Percentiles rank a stretch among this genome's conserved stretches.
These are phyloP conservation scores for Ophiocordyceps robertsii DNA, from an alignment of 2,329 filamentous ascomycete species.

Conservation along the genomic window DNA sequence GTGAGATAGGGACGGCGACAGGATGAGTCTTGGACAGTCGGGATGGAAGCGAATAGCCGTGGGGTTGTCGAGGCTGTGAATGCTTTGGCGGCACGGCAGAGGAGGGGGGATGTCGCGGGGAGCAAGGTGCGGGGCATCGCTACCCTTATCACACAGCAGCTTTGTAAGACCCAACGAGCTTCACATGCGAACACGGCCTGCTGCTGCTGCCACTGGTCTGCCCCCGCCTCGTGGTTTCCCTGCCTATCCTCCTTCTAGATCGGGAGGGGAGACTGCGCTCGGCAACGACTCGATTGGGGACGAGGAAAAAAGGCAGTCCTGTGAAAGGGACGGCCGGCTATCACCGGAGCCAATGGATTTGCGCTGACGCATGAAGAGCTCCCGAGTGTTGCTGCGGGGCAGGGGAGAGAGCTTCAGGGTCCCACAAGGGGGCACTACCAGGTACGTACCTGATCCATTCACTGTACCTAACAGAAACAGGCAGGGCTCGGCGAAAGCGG, in stretches of 20 bases:
- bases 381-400: no score
- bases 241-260: background rate
- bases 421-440: no score
- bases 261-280: background rate
- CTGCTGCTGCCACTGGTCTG: background rate
- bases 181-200: background rate
- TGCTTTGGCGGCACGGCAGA: background rate
- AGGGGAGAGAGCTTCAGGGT: background rate
- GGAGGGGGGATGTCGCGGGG: background rate
- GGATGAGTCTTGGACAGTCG: background rate
- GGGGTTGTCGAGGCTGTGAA: conserved; percentile 5
- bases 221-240: background rate
- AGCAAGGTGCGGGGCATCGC: background rate
- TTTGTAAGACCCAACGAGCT: background rate
- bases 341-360: conserved; percentile 14
- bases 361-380: background rate
- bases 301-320: background rate
- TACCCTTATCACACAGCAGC: background rate
- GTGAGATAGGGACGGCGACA: conserved; percentile 33
- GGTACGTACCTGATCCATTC: no score
- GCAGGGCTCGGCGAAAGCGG: no score
- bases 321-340: conserved; percentile 10
- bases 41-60: conserved; percentile 5
- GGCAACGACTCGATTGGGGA: background rate
- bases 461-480: no score